phyloP scores from a whole-genome alignment of 1,284 basidiomycete genomes.

The Neotropicomus parvogracilis region DNA sequence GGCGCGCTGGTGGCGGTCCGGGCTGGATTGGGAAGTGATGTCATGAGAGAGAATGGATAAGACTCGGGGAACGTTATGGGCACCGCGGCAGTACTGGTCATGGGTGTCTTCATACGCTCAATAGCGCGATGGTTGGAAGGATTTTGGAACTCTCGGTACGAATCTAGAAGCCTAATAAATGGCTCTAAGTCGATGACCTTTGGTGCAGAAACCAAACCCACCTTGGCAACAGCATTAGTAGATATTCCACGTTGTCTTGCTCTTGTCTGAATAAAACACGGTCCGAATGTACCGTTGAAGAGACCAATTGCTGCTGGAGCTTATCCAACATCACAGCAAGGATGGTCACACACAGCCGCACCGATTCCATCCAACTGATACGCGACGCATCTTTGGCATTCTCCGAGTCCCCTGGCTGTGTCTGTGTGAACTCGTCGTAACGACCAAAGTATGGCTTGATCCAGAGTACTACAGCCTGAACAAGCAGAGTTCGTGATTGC shows the following conservation, averaged over 20 bases:
- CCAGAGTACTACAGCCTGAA: conserved; percentile 89
- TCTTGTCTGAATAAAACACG: conserved; percentile 69
- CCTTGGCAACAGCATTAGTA: conserved; percentile 86
- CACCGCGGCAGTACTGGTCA: conserved; percentile 57
- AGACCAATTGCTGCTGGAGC: conserved; percentile 77
- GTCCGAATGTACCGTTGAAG: conserved; percentile 62
- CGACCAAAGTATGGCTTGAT: conserved; percentile 94
- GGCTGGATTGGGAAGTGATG: conserved; percentile 57
- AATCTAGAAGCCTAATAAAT: conserved; percentile 53
- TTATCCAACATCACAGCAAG: conserved; percentile 90
- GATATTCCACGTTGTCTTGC: conserved; percentile 90
- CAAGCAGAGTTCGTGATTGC: conserved; percentile 74
- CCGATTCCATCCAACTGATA: conserved; percentile 88
- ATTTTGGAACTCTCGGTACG: conserved; percentile 81
- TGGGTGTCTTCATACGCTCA: conserved; percentile 61
- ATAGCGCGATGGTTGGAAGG: conserved; percentile 66
- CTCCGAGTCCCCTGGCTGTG: conserved; percentile 61
- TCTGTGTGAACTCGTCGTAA: conserved; percentile 77
- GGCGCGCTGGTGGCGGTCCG: conserved; percentile 43
- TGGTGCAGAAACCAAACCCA: conserved; percentile 32
- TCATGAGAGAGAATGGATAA: conserved; percentile 86
- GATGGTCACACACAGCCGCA: conserved; percentile 79
- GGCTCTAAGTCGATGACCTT: conserved; percentile 13
- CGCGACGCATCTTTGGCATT: conserved; percentile 66
- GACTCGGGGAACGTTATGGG: conserved; percentile 91